These are phyloP conservation scores for Teratosphaeria gauchensis DNA, from an alignment of 2,329 filamentous ascomycete genomes.

Conservation along the genomic window DNA sequence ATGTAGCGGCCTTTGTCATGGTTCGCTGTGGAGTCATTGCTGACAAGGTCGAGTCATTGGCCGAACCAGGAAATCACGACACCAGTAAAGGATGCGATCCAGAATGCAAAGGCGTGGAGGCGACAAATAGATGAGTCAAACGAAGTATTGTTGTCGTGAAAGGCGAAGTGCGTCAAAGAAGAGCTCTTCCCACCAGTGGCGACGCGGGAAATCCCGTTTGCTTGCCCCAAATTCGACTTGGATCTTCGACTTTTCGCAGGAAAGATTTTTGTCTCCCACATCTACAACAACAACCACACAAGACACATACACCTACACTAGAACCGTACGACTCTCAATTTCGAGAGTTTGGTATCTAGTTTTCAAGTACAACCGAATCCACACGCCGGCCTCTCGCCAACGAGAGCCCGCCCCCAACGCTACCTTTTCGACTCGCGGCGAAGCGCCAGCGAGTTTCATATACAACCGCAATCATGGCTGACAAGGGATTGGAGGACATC, in stretches of 20 bases:
- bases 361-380: constrained; percentile 15
- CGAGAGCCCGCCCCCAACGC: constrained; percentile 30
- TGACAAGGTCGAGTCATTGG: not conserved
- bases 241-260: not conserved
- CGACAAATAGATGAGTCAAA: not conserved
- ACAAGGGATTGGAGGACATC: constrained; percentile 96
- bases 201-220: not conserved
- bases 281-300: constrained; percentile 18
- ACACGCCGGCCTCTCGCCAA: constrained; percentile 5
- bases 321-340: constrained; percentile 36
- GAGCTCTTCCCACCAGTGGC: not conserved
- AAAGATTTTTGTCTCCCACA: constrained; percentile 3
- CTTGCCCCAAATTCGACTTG: not conserved
- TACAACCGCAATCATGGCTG: constrained; percentile 86
- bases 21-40: constrained; percentile 14
- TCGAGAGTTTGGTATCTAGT: constrained; percentile 41
- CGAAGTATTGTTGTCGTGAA: not conserved
- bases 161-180: not conserved
- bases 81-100: not conserved
- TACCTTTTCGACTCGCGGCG: constrained; percentile 52
- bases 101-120: not conserved
- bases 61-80: not conserved
- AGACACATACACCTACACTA: constrained; percentile 21
- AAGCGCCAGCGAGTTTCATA: constrained; percentile 55
- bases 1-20: not conserved